These are phyloP conservation scores for Solanum chaucha DNA, from an alignment of 257 asterid species.

Conservation along the genomic window DNA sequence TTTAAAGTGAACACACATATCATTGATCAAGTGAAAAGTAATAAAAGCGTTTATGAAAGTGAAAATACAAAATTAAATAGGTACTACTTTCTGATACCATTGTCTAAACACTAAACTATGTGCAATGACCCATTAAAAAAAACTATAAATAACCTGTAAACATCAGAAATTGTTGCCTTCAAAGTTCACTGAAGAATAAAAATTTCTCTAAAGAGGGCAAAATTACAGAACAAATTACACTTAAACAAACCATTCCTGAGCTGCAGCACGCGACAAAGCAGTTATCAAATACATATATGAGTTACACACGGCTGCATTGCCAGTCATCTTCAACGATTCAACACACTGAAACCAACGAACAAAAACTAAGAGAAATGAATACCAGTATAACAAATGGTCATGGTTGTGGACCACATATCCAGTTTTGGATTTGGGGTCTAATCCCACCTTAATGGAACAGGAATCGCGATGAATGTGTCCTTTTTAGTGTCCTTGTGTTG, in stretches of 20 bases:
- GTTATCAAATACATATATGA: constrained; percentile 28
- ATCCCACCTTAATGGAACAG: neutral
- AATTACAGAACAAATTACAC: constrained; percentile 17
- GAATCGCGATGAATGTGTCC: neutral
- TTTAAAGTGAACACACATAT: neutral
- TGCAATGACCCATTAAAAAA: neutral
- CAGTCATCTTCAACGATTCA: constrained; percentile 12
- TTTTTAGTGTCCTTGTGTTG: constrained; percentile 7
- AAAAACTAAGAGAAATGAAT: constrained; percentile 13
- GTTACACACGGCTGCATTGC: constrained; percentile 35
- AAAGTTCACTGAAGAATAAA: constrained; percentile 4
- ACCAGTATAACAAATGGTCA: constrained; percentile 12
- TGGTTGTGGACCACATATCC: neutral
- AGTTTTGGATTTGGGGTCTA: neutral
- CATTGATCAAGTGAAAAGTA: neutral
- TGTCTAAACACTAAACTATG: neutral
- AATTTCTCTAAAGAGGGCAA: constrained; percentile 11
- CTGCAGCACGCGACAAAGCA: constrained; percentile 12
- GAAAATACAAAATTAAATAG: neutral
- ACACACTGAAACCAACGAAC: constrained; percentile 15
- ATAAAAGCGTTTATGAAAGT: neutral
- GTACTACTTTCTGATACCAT: neutral
- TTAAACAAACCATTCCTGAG: constrained; percentile 28
- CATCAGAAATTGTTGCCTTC: neutral
- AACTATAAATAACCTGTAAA: neutral